Percentiles rank a stretch among this genome's conserved stretches.
Conservation (phyloP, 2,329 filamentous ascomycete species). For the Sclerotinia subarctica region DNA sequence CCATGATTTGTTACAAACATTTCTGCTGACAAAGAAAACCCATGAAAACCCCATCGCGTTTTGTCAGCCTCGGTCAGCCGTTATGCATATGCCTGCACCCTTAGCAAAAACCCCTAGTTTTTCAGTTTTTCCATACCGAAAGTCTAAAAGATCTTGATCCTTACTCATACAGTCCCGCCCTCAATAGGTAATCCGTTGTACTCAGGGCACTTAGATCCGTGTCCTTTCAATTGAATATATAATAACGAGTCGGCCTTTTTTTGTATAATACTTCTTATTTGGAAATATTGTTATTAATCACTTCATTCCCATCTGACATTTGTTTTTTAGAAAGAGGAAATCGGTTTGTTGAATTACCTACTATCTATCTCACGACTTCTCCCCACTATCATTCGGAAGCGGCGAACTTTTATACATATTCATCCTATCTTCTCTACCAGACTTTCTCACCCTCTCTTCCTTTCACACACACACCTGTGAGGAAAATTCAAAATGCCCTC, state of each 20-base stretch:
- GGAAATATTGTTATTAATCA: neutral
- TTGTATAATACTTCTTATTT: neutral
- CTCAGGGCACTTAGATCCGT: neutral
- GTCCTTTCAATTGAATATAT: neutral
- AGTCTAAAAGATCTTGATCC: neutral
- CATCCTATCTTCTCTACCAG: conserved; percentile 8
- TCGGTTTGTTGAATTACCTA: neutral
- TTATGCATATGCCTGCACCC: neutral
- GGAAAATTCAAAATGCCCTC: conserved; percentile 33
- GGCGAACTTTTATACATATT: conserved; percentile 17
- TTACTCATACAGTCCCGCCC: neutral
- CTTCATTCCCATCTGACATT: neutral
- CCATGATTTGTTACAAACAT: conserved; percentile 11
- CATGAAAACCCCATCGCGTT: conserved; percentile 20
- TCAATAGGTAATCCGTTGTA: neutral
- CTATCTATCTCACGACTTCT: conserved; percentile 7
- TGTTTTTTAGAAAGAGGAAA: neutral
- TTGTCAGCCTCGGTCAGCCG: conserved; percentile 22
- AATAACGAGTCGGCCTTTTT: neutral
- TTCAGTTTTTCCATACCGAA: neutral
- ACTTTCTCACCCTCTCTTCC: neutral
- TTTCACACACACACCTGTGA: neutral
- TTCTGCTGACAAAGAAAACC: conserved; percentile 27
- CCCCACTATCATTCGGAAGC: conserved; percentile 15
- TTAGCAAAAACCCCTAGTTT: neutral